Base-by-base conservation (phyloP, 148 eudicot species). In the Silene conica region DNA sequence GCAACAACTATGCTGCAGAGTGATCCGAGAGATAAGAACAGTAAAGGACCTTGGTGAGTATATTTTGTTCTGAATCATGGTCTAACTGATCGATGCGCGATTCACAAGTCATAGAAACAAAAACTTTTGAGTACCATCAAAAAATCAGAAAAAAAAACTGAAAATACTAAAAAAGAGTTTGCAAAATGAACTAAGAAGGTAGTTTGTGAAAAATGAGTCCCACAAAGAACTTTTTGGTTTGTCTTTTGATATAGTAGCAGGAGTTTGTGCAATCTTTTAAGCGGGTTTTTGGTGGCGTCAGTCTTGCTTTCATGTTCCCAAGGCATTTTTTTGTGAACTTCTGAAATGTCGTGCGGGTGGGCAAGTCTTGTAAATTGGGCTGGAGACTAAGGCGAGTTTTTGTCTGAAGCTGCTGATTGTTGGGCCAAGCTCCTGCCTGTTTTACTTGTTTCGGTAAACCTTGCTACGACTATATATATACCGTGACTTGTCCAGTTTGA, bases 261-360 rank as follows among this genome's bases (percentile, higher is more conserved):
- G 63, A 55, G 38, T 64, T 59, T 41, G 41, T 45, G 52, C 18
- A 56, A 12, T 31, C 21, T 70, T 75, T 25, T 41, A n/a, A 70
- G 74, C 38, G 59, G 46, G 23, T 82, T 18, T 82, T 64, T 81
- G 73, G 74, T 71, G 77, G 72, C 28, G 68, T 75, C 60, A 11
- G 74, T 78, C 59, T 70, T 52, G 74, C 78, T 66, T 64, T 55
- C 59, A 70, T 77, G 80, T n/a, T 75, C 28, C 71, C 70, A 55
- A 55, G 45, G 66, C 65, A 20, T 54, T 31, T 25, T 76, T 58
- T 77, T 56, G 52, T 64, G 28, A 77, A 71, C 56, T 15, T 50
- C 66, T 59, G 67, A 78, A 67, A 26, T 45, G 52, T 73, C 25
- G 18, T 67, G 67, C 22, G 18, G 18, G n/a, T 78, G 31, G 54